Evolutionary conservation across 2,329 filamentous ascomycete genomes (phyloP).

Genomic region (Purpureocillium lavendulum): DNA sequence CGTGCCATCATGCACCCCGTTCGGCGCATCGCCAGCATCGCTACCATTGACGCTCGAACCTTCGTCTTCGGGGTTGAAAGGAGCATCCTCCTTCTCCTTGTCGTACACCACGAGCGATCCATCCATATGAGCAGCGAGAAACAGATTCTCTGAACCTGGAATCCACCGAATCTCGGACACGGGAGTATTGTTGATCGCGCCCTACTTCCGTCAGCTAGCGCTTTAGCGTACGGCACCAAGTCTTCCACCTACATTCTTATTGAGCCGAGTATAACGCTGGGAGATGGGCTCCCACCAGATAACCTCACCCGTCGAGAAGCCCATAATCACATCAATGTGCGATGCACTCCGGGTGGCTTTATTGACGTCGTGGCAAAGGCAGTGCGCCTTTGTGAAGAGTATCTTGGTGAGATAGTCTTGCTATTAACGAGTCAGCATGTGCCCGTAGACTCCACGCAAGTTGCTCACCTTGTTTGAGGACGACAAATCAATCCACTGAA

Average conservation of each 20-base stretch:
- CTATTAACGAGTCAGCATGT: conserved; percentile 28
- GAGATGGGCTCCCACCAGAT: conserved; percentile 98
- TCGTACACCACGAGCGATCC: conserved; percentile 90
- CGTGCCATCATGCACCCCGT: conserved; percentile 25
- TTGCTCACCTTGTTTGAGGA: conserved; percentile 56
- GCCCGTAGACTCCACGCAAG: too few relatives aligned
- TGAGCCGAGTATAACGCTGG: conserved; percentile 89
- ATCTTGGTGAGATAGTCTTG: conserved; percentile 92
- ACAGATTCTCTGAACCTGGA: conserved; percentile 86
- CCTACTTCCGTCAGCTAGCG: conserved; percentile 37
- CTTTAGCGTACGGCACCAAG: background rate
- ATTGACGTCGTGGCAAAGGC: conserved; percentile 91
- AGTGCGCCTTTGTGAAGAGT: conserved; percentile 92
- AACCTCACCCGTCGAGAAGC: conserved; percentile 92
- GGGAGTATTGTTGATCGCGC: conserved; percentile 77
- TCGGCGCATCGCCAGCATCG: conserved; percentile 25
- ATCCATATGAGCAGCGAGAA: conserved; percentile 87
- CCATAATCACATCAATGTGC: conserved; percentile 89
- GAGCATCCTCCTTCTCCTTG: conserved; percentile 88
- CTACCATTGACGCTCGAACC: conserved; percentile 57
- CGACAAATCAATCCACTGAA: conserved; percentile 91
- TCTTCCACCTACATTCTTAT: conserved; percentile 85
- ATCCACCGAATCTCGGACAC: conserved; percentile 89
- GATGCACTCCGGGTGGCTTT: conserved; percentile 65
- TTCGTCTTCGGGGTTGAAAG: conserved; percentile 65